Base-by-base conservation (phyloP, 306 rosid genomes). In the Corylus americana region DNA sequence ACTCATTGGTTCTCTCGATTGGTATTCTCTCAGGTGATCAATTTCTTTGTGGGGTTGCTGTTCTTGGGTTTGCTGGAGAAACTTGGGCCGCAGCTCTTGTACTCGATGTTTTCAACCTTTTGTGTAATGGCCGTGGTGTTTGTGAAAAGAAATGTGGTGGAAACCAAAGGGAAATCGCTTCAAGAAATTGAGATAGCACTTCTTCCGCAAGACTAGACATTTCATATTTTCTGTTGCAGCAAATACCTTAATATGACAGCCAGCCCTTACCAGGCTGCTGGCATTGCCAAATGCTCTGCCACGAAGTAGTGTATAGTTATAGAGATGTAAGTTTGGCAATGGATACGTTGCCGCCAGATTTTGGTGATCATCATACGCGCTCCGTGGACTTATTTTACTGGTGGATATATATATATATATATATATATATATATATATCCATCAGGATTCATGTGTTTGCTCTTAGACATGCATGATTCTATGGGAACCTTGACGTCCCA, bases 101-200 rank as follows among this genome's bases (percentile, higher is more conserved):
- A 95, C 89, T 90, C 98, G 11, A 89, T 89, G 3, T 92, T 92
- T 63, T 91, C 90, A 27, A 82, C 88, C 69, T 85, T 92, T 49
- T 95, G 98, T 87, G 35, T 91, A 76, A 77, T 89, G 79, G 98
- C 97, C 47, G 97, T 95, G 47, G 81, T 85, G 64, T 95, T 95
- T 71, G 98, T 95, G 29, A 95, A 89, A 84, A 88, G 90, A 81
- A 87, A 92, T 78, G 98, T 95, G 79, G 85, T 95, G 55, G 98
- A 95, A 89, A 95, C 98, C 75, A 95, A 95, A 84, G 98, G 98
- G 58, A 95, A 88, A 84, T 89, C 98, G 8, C 98, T 95, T 83
- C 98, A 95, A 73, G 98, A 95, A 80, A 95, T 95, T 72, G 98
- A 95, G 89, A 95, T 95, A 50, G 98, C 98, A 3, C 98, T 95